Evolutionary conservation across 1,139 yeast species (phyloP).

Genomic region (Saccharomyces hybrid): DNA sequence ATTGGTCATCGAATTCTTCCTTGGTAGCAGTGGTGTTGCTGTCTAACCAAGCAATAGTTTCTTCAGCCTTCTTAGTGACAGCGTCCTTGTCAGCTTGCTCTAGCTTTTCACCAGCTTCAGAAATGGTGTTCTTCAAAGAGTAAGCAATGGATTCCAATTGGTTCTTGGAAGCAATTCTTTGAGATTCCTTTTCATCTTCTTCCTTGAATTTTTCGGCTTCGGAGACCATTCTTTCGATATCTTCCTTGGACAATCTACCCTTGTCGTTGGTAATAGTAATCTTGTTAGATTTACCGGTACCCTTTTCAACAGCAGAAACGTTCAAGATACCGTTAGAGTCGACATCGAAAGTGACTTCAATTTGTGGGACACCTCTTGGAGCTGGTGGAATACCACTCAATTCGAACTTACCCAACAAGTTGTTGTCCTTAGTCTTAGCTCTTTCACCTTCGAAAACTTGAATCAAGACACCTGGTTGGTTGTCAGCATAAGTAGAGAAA

Average conservation of each 20-base stretch:
- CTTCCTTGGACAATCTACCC: constrained; percentile 93
- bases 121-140: constrained; percentile 76
- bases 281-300: constrained; percentile 73
- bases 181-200: constrained; percentile 76
- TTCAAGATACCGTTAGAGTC: constrained; percentile 91
- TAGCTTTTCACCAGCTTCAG: constrained; percentile 78
- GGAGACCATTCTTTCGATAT: constrained; percentile 88
- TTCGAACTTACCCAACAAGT: constrained; percentile 88
- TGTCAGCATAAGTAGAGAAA: constrained; percentile 87
- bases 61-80: constrained; percentile 78
- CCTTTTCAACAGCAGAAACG: constrained; percentile 92
- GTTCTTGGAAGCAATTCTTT: constrained; percentile 76
- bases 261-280: constrained; percentile 87
- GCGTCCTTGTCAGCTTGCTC: constrained; percentile 71
- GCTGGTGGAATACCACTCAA: constrained; percentile 91
- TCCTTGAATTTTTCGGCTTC: constrained; percentile 85
- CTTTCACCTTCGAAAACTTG: constrained; percentile 95
- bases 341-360: constrained; percentile 86
- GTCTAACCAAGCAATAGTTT: constrained; percentile 84
- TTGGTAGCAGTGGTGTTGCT: constrained; percentile 78
- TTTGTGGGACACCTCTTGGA: constrained; percentile 94
- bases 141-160: constrained; percentile 88
- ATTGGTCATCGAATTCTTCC: constrained; percentile 82
- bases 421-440: constrained; percentile 88
- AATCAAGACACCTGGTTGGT: constrained; percentile 90